Evolutionary conservation across 495 filamentous ascomycete species (phyloP).

Genomic region (Wilcoxina mikolae): DNA sequence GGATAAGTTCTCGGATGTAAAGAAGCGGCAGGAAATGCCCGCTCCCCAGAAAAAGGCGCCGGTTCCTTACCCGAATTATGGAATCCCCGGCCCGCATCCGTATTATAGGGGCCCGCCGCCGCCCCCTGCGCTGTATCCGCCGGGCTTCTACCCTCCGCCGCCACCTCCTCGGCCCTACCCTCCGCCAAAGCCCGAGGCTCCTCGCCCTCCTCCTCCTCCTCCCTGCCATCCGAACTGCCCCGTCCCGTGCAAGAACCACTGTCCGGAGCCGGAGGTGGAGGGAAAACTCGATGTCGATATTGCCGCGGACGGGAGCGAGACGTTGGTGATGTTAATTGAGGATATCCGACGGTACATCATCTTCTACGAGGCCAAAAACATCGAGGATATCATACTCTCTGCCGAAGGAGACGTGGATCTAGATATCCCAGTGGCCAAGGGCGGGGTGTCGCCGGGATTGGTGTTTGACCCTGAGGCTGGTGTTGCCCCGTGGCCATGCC

Average conservation of each 20-base stretch:
- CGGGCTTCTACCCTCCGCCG: background rate
- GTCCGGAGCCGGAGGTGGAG: background rate
- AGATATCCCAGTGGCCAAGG: background rate
- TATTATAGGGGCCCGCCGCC: background rate
- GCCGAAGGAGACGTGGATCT: background rate
- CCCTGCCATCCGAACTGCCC: background rate
- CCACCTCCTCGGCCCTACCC: background rate
- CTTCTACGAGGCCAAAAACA: background rate
- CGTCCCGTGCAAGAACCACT: background rate
- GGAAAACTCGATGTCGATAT: background rate
- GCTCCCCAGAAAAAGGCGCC: background rate
- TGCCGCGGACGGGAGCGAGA: background rate
- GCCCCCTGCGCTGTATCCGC: background rate
- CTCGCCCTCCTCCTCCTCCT: background rate
- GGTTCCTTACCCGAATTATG: background rate
- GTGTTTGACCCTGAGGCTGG: background rate
- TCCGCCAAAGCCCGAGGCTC: background rate
- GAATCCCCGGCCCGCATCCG: background rate
- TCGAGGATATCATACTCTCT: background rate
- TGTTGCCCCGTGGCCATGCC: background rate
- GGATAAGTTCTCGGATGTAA: background rate
- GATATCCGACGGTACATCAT: slow-evolving; percentile 1
- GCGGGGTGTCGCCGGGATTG: background rate
- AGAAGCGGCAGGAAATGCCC: background rate
- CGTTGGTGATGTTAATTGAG: background rate